These are phyloP conservation scores for Naganishia randhawae DNA, from an alignment of 768 basidiomycete species.

Conservation along the genomic window DNA sequence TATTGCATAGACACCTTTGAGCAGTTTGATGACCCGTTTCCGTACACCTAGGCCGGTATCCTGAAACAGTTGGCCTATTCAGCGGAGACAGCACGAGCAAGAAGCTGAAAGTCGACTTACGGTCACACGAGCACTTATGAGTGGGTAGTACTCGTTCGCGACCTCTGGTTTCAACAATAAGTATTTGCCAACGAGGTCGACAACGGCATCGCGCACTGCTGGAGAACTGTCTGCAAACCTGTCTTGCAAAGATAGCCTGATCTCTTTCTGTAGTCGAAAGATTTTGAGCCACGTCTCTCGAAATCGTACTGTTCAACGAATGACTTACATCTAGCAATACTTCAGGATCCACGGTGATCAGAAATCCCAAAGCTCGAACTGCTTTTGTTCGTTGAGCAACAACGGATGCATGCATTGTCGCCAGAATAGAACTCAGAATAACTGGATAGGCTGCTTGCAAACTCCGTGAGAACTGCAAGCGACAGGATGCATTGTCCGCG, in stretches of 20 bases:
- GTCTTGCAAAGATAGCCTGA: constrained; percentile 79
- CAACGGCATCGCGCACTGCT: constrained; percentile 91
- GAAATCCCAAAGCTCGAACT: constrained; percentile 77
- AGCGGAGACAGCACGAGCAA: not conserved
- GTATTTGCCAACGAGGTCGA: constrained; percentile 96
- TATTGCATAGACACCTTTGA: constrained; percentile 73
- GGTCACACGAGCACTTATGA: constrained; percentile 83
- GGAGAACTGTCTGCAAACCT: constrained; percentile 88
- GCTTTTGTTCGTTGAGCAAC: constrained; percentile 96
- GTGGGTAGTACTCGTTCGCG: constrained; percentile 81
- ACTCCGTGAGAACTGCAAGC: constrained; percentile 26
- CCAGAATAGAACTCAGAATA: constrained; percentile 72
- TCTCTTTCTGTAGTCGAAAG: constrained; percentile 54
- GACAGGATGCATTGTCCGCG: constrained; percentile 1
- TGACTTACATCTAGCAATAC: constrained; percentile 68
- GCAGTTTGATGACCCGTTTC: constrained; percentile 90
- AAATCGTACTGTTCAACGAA: not conserved
- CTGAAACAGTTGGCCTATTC: constrained; percentile 53
- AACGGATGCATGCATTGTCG: constrained; percentile 73
- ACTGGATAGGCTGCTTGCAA: constrained; percentile 77
- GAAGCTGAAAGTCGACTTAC: constrained; percentile 55
- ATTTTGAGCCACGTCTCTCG: constrained; percentile 50
- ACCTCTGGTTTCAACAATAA: constrained; percentile 83
- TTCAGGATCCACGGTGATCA: constrained; percentile 81
- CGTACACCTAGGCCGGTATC: constrained; percentile 90